Evolutionary conservation across 1,139 yeast species (phyloP).

Genomic region (Pichia sp.): DNA sequence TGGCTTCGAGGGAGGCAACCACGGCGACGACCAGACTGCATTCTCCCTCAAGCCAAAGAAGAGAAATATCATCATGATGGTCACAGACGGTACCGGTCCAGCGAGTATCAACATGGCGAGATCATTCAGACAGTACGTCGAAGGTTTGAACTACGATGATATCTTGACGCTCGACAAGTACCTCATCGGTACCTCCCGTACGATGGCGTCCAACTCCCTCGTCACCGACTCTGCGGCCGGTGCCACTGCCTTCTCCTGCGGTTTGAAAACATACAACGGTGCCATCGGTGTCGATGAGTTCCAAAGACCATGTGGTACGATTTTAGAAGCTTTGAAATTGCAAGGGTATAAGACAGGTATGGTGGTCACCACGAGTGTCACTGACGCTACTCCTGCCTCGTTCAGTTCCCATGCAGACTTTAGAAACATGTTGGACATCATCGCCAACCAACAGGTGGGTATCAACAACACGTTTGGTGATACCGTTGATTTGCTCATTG

Average conservation of each 20-base stretch:
- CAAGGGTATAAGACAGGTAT: slow-evolving; percentile 78
- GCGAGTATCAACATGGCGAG: slow-evolving; percentile 76
- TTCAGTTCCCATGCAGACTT: slow-evolving; percentile 74
- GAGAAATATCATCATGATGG: slow-evolving; percentile 77
- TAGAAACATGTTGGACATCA: slow-evolving; percentile 74
- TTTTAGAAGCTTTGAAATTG: slow-evolving; percentile 78
- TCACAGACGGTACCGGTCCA: slow-evolving; percentile 93
- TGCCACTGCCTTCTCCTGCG: slow-evolving; percentile 88
- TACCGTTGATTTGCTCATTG: slow-evolving; percentile 71
- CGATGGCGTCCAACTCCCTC: slow-evolving; percentile 67
- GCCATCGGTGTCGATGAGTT: slow-evolving; percentile 75
- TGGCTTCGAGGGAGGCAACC: background rate
- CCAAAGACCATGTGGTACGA: slow-evolving; percentile 71
- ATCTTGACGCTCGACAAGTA: slow-evolving; percentile 60
- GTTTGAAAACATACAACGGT: slow-evolving; percentile 74
- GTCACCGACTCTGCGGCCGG: slow-evolving; percentile 95
- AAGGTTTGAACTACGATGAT: slow-evolving; percentile 50
- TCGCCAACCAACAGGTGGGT: slow-evolving; percentile 85
- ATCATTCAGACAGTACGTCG: slow-evolving; percentile 59
- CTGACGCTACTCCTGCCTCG: slow-evolving; percentile 90
- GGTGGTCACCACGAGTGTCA: slow-evolving; percentile 82
- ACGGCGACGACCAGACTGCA: too few relatives aligned
- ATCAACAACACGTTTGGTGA: slow-evolving; percentile 62
- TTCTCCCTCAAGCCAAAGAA: background rate
- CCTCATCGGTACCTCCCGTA: slow-evolving; percentile 74